These are phyloP conservation scores for Suillus luteus DNA, from an alignment of 768 basidiomycete species.

Conservation along the genomic window DNA sequence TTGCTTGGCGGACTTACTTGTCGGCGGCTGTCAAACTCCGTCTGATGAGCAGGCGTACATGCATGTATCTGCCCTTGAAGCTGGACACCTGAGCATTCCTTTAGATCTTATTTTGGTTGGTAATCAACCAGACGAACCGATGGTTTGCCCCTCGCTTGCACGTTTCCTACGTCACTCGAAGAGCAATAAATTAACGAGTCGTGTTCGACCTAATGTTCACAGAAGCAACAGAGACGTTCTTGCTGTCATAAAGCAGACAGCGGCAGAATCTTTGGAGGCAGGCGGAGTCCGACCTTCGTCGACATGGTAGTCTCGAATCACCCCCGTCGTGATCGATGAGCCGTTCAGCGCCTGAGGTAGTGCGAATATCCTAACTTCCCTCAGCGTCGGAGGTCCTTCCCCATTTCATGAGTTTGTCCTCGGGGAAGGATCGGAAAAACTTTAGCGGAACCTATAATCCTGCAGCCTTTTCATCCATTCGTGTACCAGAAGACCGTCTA, in stretches of 20 bases:
- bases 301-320: slow-evolving; percentile 49
- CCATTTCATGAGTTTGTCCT: slow-evolving; percentile 44
- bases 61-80: slow-evolving; percentile 57
- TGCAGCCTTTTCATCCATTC: slow-evolving; percentile 28
- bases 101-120: slow-evolving; percentile 39
- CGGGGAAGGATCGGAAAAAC: slow-evolving; percentile 38
- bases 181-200: slow-evolving; percentile 48
- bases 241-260: slow-evolving; percentile 28
- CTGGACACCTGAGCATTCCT: slow-evolving; percentile 44
- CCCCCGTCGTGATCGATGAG: slow-evolving; percentile 48
- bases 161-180: slow-evolving; percentile 54
- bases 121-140: slow-evolving; percentile 30
- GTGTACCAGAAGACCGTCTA: slow-evolving; percentile 40
- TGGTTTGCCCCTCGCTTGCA: slow-evolving; percentile 46
- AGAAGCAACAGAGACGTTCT: slow-evolving; percentile 14
- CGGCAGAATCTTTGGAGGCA: slow-evolving; percentile 45
- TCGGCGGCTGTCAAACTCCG: slow-evolving; percentile 23
- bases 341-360: slow-evolving; percentile 45
- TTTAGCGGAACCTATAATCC: slow-evolving; percentile 39
- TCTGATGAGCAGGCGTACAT: slow-evolving; percentile 49
- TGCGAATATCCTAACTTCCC: slow-evolving; percentile 42
- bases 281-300: slow-evolving; percentile 47
- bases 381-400: slow-evolving; percentile 44
- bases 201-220: slow-evolving; percentile 31
- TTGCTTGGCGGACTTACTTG: too few relatives aligned